Base-by-base conservation (phyloP, 768 basidiomycete species). In the Chalciporus piperatus region DNA sequence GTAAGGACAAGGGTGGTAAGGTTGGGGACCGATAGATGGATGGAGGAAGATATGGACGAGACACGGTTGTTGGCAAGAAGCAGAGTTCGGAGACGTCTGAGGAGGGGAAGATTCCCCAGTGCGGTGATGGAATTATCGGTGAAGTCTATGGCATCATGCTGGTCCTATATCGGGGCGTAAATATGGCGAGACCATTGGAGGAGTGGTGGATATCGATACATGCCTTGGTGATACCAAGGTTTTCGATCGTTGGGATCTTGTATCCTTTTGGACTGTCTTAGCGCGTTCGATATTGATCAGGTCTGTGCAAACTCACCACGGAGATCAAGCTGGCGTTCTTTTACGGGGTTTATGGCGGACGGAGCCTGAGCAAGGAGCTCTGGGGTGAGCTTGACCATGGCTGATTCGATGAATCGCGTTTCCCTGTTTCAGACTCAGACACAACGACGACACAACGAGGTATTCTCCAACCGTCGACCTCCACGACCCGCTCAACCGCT, bases 201-300 rank as follows among this genome's bases (percentile, higher is more conserved):
- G 12, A 45, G 37, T 35, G 53, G 55, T 52, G 38, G 45, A 32
- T 38, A 19, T 47, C 50, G 56, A 57, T 37, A 70, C 82, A 59
- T 69, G 85, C 90, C 78, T 78, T 85, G 69, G 92, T 92, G 57
- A 94, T 89, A 77, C 92, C 93, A 59, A 96, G 79, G 79, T 96
- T 96, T 85, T 96, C 93, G 67, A 96, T 96, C 50, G 89, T 83
- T 48, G 93, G 92, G 59, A 95, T 94, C 81, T 92, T 93, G 74
- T 89, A 88, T 51, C 92, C 92, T 94, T 22, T 70, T 59, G 62
- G 59, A 47, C 45, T 32, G 30, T 38, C 48, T 69, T 45, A 70
- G 55, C 40, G 23, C 25, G 51, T 13, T 23, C 27, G 35, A 37
- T 9, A 22, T 2, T 22, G 22, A 22, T 2, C 2, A 22, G 22